A percentile compares a stretch with the other conserved stretches of the same genome.
Conservation (phyloP, 2,329 filamentous ascomycete species). For the Helotiales sp. region DNA sequence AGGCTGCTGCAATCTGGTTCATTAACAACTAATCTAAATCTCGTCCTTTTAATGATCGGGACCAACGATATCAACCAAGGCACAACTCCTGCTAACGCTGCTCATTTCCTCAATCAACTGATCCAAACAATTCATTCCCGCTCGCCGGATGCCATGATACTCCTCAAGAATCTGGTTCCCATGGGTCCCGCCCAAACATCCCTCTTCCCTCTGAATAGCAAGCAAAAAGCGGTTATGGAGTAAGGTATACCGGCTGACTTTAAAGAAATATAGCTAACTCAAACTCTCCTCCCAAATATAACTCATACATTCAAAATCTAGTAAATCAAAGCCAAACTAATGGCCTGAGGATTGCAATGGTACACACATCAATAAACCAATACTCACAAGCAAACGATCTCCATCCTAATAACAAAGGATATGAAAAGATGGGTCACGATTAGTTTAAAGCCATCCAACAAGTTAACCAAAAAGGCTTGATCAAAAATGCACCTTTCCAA, state of each 20-base stretch:
- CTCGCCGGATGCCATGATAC: neutral
- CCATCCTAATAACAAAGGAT: neutral
- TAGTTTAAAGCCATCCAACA: neutral
- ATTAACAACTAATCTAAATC: neutral
- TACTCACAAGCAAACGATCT: neutral
- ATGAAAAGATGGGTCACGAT: neutral
- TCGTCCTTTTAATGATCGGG: constrained; percentile 11
- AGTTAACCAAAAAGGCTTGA: neutral
- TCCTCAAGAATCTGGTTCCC: neutral
- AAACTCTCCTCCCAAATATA: neutral
- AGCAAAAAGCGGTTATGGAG: neutral
- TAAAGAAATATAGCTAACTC: neutral
- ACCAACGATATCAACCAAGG: constrained; percentile 28
- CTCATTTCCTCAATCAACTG: neutral
- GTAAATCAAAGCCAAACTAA: neutral
- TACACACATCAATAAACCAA: neutral
- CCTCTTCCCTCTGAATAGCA: neutral
- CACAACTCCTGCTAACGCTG: constrained; percentile 34
- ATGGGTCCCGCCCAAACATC: neutral
- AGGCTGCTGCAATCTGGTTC: constrained; percentile 3
- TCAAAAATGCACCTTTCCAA: neutral
- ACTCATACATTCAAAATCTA: neutral
- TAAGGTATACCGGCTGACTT: neutral
- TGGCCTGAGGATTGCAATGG: neutral
- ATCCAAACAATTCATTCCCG: neutral